Evolutionary conservation across 345 rosid species (phyloP).

Genomic region (Capsella bursapastoris): DNA sequence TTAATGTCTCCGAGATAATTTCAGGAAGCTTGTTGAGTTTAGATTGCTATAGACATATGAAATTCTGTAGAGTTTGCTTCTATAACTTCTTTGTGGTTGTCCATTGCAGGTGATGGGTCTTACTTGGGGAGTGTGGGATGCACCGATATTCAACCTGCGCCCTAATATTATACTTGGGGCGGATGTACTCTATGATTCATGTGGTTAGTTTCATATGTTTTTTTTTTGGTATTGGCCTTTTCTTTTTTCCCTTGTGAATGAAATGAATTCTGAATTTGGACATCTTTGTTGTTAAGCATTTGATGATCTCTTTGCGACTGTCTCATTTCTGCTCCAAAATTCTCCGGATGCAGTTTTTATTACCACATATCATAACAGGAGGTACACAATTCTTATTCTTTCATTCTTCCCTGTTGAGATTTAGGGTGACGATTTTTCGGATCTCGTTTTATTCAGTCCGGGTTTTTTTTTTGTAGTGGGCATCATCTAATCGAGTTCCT

Average conservation of each 20-base stretch:
- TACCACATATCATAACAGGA: conserved; percentile 89
- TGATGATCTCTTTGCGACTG: conserved; percentile 84
- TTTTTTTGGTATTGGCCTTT: conserved; percentile 4
- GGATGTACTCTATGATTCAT: conserved; percentile 81
- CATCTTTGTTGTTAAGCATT: conserved; percentile 57
- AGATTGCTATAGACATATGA: not conserved
- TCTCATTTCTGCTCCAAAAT: conserved; percentile 73
- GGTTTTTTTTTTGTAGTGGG: conserved; percentile 55
- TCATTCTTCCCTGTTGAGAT: not conserved
- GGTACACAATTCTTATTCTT: conserved; percentile 50
- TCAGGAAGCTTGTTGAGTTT: not conserved
- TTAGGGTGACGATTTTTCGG: not conserved
- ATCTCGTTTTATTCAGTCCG: too few relatives aligned
- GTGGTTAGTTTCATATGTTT: conserved; percentile 52
- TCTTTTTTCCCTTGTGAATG: conserved; percentile 7
- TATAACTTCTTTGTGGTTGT: conserved; percentile 19
- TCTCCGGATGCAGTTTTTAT: conserved; percentile 77
- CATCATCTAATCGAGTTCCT: conserved; percentile 91
- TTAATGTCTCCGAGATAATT: not conserved
- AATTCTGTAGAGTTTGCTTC: conserved; percentile 1
- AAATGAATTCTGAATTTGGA: conserved; percentile 21
- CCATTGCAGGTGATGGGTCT: not conserved
- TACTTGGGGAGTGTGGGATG: conserved; percentile 43
- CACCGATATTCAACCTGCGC: conserved; percentile 55
- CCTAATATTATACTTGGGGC: conserved; percentile 70